Evolutionary conservation across 139 green algal genomes (phyloP), one percentile per base, ranked within the genome.

Genomic region (Coelastrella sp.): DNA sequence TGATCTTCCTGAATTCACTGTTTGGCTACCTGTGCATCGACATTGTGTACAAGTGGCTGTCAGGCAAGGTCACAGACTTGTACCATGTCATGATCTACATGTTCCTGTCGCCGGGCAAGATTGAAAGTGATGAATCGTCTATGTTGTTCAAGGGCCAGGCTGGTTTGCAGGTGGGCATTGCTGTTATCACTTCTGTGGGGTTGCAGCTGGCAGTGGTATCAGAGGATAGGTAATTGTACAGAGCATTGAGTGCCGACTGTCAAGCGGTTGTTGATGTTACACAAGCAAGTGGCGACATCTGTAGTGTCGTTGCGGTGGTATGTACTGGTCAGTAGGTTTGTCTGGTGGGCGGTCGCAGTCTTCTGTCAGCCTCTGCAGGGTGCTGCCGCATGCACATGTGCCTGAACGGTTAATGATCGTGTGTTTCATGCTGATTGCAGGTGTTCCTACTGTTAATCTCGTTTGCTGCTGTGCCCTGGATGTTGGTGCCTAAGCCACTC

Each of bases 41-140:
- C 80, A 99, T 99, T 88, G 85, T 99, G n/a, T 90, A 96, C 94
- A 99, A 99, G 94, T 95, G 94, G 94, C 76, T 96, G 22, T 95
- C 90, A 0, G 97, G 96, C 73, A 95, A 92, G 13, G 95, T 80
- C 8, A 96, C 97, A 5, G 98, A 99, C 93, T 96, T 99, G 64
- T 99, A 99, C 93, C 96, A 99, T 90, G 95, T 99, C 73, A 96
- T 99, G 93, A 99, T 99, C 95, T 97, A 98, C 96, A 99, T 99
- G 98, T 99, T 99, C 95, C 96, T 99, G 10, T 91, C 78, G 11
- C 98, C 98, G 64, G 73, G 88, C 23, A 87, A 66, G 5, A 77
- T 93, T n/a, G n/a, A n/a, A n/a, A n/a, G n/a, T 23, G 87, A 80
- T n/a, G 90, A 90, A 4, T 68, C 61, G 61, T 7, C 7, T 17